Evolutionary conservation across 169 alveolate species (phyloP).

Genomic region (Plasmodium reichenowi): DNA sequence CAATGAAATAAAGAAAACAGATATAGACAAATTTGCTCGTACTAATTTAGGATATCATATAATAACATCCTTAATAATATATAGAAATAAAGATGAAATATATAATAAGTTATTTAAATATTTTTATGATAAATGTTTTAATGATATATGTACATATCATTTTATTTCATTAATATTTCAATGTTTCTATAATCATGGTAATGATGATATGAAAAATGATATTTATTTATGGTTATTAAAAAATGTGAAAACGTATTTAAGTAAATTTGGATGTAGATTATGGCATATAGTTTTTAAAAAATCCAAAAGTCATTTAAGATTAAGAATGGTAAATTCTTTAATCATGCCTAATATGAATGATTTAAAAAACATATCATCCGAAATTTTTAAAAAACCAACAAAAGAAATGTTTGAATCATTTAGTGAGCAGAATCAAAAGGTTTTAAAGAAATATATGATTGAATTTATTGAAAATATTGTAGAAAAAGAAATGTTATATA

Average conservation of each 20-base stretch:
- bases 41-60: slow-evolving; percentile 71
- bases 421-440: slow-evolving; percentile 39
- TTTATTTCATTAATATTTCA: slow-evolving; percentile 65
- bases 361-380: slow-evolving; percentile 29
- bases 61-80: slow-evolving; percentile 43
- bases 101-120: slow-evolving; percentile 51
- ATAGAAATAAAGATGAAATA: slow-evolving; percentile 31
- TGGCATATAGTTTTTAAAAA: slow-evolving; percentile 70
- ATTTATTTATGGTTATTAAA: slow-evolving; percentile 35
- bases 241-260: slow-evolving; percentile 29
- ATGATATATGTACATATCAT: slow-evolving; percentile 22
- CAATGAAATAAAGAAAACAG: slow-evolving; percentile 35
- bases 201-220: slow-evolving; percentile 33
- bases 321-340: slow-evolving; percentile 34
- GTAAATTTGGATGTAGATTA: slow-evolving; percentile 69
- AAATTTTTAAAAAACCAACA: slow-evolving; percentile 40
- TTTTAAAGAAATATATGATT: slow-evolving; percentile 18
- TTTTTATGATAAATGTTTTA: slow-evolving; percentile 10
- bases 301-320: slow-evolving; percentile 19
- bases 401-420: slow-evolving; percentile 29
- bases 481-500: slow-evolving; percentile 62
- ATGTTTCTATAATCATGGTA: slow-evolving; percentile 68
- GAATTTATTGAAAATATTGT: slow-evolving; percentile 62
- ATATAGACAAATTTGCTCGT: slow-evolving; percentile 48
- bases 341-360: slow-evolving; percentile 39